Evolutionary conservation across 352 stramenopile genomes (phyloP).

Genomic region (Globisporangium polare): DNA sequence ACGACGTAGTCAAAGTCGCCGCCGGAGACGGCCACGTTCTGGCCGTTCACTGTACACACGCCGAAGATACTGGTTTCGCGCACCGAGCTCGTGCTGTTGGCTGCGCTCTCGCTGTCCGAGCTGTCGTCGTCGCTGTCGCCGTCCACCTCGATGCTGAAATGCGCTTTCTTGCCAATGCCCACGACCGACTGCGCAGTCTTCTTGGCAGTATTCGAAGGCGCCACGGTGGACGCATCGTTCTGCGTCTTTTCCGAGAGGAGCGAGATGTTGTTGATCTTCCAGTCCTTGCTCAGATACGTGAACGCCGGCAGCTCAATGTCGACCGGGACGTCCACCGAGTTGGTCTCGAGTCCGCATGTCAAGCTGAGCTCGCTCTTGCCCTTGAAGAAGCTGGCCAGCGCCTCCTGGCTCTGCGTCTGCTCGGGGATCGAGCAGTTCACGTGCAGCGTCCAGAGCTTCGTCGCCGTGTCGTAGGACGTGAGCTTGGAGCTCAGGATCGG

Average conservation of each 20-base stretch:
- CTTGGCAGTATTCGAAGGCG: constrained; percentile 1
- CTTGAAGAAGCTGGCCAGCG: constrained; percentile 3
- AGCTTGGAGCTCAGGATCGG: constrained; percentile 11
- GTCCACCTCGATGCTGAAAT: constrained; percentile 14
- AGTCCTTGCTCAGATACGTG: constrained; percentile 16
- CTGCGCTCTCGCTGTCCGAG: not conserved
- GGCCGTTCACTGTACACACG: constrained; percentile 27
- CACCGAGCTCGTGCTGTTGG: not conserved
- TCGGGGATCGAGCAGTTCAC: constrained; percentile 20
- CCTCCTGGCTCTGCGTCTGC: constrained; percentile 5
- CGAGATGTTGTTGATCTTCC: constrained; percentile 19
- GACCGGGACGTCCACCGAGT: constrained; percentile 13
- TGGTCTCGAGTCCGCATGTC: constrained; percentile 13
- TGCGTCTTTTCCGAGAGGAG: constrained; percentile 5
- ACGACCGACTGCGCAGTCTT: not conserved
- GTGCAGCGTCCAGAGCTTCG: constrained; percentile 17
- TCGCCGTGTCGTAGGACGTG: constrained; percentile 12
- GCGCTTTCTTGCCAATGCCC: constrained; percentile 13
- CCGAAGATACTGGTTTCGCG: constrained; percentile 22
- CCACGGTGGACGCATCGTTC: constrained; percentile 9
- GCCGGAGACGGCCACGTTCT: constrained; percentile 23
- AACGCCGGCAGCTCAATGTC: constrained; percentile 18
- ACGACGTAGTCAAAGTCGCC: constrained; percentile 37
- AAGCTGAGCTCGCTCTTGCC: constrained; percentile 17
- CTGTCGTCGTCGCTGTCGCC: constrained; percentile 7